phyloP scores from a whole-genome alignment of 169 alveolate species.

The Condylostoma magnum region DNA sequence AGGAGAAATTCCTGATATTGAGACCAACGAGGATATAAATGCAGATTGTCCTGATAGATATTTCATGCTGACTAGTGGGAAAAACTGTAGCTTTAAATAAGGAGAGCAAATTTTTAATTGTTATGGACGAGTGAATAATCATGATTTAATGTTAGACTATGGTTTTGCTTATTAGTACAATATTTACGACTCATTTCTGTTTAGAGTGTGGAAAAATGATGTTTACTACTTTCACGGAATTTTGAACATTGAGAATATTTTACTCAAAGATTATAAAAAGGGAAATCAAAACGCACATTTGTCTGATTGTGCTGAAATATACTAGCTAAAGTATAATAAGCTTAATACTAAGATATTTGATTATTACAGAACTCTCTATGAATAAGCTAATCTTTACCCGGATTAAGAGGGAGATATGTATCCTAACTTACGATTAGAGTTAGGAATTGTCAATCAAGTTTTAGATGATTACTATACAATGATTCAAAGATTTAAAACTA shows the following conservation, averaged over 20 bases:
- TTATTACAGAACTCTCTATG: constrained; percentile 8
- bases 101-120: constrained; percentile 13
- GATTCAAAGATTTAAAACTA: not conserved
- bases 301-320: not conserved
- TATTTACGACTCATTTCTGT: constrained; percentile 13
- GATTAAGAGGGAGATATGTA: not conserved
- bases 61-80: constrained; percentile 18
- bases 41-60: not conserved
- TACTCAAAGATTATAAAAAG: not conserved
- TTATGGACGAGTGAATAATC: constrained; percentile 13
- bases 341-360: not conserved
- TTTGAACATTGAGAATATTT: constrained; percentile 6
- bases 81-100: not conserved
- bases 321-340: not conserved
- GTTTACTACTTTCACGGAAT: not conserved
- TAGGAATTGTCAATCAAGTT: constrained; percentile 4
- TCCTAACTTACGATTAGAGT: constrained; percentile 5
- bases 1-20: not conserved
- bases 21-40: not conserved
- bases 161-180: constrained; percentile 17
- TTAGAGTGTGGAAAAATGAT: not conserved
- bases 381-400: not conserved
- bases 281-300: not conserved
- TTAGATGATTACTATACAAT: not conserved
- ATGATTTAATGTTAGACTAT: constrained; percentile 1